These are phyloP conservation scores for Cyamopsis tetragonoloba DNA, from an alignment of 306 rosid species.

Conservation along the genomic window DNA sequence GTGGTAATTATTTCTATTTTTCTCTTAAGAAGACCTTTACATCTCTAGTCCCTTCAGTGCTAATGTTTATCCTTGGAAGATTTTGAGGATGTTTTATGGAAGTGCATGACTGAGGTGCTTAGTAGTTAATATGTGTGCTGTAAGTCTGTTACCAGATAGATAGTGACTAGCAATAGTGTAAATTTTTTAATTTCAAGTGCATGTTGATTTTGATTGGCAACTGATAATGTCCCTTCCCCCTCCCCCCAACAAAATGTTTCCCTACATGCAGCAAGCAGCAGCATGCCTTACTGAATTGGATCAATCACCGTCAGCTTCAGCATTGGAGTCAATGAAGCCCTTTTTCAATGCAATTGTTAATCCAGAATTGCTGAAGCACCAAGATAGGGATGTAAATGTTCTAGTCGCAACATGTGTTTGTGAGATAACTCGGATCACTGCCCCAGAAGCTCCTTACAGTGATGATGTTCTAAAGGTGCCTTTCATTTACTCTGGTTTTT, in stretches of 20 bases:
- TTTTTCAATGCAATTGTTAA: constrained; percentile 71
- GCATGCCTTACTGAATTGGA: constrained; percentile 75
- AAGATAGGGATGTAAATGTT: constrained; percentile 80
- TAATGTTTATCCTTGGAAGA: constrained; percentile 15
- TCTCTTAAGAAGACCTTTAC: background rate
- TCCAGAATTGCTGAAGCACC: constrained; percentile 90
- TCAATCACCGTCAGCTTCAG: constrained; percentile 78
- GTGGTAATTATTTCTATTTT: background rate
- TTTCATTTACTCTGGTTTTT: constrained; percentile 24
- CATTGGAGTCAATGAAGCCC: constrained; percentile 78
- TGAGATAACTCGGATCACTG: constrained; percentile 98
- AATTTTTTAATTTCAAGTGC: constrained; percentile 3
- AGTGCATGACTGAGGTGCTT: background rate
- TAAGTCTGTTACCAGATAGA: background rate
- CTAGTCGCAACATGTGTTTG: constrained; percentile 87
- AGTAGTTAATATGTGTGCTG: background rate
- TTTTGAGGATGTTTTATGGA: background rate
- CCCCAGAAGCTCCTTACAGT: constrained; percentile 95
- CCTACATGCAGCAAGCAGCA: constrained; percentile 77
- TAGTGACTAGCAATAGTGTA: constrained; percentile 3
- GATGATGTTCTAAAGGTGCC: constrained; percentile 88
- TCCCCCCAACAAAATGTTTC: constrained; percentile 15
- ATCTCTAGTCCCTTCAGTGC: background rate
- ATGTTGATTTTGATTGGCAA: constrained; percentile 18
- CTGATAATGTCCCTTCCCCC: background rate